Conservation (phyloP, 345 rosid genomes). For the Lagerstroemia speciosa region DNA sequence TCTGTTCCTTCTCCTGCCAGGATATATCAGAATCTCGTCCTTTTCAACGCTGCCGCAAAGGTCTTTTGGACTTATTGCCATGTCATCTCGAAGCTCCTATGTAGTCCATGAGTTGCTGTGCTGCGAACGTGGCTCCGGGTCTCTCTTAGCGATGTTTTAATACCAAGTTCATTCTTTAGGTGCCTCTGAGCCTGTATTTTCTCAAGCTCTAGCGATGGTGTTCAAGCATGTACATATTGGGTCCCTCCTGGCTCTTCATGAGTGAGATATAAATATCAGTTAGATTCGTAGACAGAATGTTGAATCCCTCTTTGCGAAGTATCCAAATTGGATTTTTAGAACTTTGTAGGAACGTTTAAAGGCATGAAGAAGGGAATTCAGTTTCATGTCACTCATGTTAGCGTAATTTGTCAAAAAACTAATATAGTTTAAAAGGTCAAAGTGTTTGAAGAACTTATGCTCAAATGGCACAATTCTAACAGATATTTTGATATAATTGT, state of each 20-base stretch:
- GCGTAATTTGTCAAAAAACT: no score
- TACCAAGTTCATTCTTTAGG: neutral
- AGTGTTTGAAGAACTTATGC: no score
- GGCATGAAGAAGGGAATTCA: no score
- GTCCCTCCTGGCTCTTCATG: neutral
- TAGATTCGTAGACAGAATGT: neutral
- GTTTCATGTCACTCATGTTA: no score
- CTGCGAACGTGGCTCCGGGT: neutral
- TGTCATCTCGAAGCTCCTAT: constrained; percentile 76
- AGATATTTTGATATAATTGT: no score
- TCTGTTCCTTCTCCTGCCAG: constrained; percentile 29
- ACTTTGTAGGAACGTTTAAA: neutral
- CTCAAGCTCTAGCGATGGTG: neutral
- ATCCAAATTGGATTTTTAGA: neutral
- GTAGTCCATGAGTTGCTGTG: constrained; percentile 13
- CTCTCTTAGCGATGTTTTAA: neutral
- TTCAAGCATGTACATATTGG: constrained; percentile 1
- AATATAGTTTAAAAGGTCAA: no score
- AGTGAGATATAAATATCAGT: neutral
- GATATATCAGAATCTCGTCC: constrained; percentile 84
- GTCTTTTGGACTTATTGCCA: constrained; percentile 88
- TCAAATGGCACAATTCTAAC: no score
- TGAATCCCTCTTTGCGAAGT: no score
- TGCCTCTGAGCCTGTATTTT: neutral
- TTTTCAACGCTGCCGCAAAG: constrained; percentile 60